These are phyloP conservation scores for Ogataea henricii DNA, from an alignment of 805 yeast species.

Conservation along the genomic window DNA sequence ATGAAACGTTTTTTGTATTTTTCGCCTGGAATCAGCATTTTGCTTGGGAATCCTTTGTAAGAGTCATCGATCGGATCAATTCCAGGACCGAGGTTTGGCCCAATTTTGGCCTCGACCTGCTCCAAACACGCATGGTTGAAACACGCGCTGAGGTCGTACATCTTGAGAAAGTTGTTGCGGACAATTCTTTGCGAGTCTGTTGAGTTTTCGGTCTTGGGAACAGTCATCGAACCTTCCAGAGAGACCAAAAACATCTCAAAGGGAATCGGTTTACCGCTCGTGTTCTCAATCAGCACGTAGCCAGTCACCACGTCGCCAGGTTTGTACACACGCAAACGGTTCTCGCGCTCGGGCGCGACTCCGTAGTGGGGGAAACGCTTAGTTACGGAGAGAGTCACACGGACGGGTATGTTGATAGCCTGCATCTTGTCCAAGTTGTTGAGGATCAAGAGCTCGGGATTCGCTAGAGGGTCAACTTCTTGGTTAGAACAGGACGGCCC, in stretches of 20 bases:
- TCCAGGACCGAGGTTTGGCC: background rate
- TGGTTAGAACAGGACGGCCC: background rate
- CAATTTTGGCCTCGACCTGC: background rate
- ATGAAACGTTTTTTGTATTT: slow-evolving; percentile 58
- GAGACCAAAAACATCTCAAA: slow-evolving; percentile 66
- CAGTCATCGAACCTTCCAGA: slow-evolving; percentile 50
- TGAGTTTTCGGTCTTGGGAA: slow-evolving; percentile 11
- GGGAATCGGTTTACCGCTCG: slow-evolving; percentile 42
- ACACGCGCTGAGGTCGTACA: slow-evolving; percentile 54
- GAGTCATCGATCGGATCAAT: slow-evolving; percentile 32
- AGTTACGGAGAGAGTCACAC: slow-evolving; percentile 38
- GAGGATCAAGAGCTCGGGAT: slow-evolving; percentile 27
- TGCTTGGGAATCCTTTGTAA: slow-evolving; percentile 44
- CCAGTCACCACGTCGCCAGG: slow-evolving; percentile 73
- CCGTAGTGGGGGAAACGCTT: slow-evolving; percentile 39
- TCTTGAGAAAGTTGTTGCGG: slow-evolving; percentile 42
- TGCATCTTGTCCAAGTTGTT: slow-evolving; percentile 32
- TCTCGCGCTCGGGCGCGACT: slow-evolving; percentile 29
- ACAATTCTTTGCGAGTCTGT: slow-evolving; percentile 11
- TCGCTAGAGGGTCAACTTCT: slow-evolving; percentile 20
- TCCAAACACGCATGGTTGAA: slow-evolving; percentile 43
- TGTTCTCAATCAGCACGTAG: slow-evolving; percentile 46
- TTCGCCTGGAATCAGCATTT: slow-evolving; percentile 46
- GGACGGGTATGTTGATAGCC: slow-evolving; percentile 27
- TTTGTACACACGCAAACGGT: slow-evolving; percentile 52